These are phyloP conservation scores for Elaphomyces granulatus DNA, from an alignment of 495 filamentous ascomycete species.

Conservation along the genomic window DNA sequence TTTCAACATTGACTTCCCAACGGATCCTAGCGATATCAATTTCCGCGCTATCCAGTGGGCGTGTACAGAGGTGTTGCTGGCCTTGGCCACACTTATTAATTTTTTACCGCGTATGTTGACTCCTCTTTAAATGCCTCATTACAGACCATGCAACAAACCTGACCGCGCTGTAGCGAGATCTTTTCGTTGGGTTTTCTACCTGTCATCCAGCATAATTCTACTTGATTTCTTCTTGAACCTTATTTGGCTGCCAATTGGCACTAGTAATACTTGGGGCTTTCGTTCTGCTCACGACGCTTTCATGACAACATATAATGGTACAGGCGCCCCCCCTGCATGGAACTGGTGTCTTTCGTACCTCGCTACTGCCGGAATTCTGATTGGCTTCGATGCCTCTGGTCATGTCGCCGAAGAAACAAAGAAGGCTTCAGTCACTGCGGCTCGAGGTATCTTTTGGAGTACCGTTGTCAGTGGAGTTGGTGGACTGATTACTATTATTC, in stretches of 20 bases:
- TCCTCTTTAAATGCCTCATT: neutral
- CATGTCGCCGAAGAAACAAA: constrained; percentile 45
- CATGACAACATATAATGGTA: constrained; percentile 43
- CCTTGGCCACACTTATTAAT: constrained; percentile 31
- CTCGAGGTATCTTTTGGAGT: constrained; percentile 42
- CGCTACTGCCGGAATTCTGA: constrained; percentile 43
- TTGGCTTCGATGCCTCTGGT: constrained; percentile 42
- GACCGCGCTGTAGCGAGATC: constrained; percentile 19
- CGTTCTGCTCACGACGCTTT: constrained; percentile 39
- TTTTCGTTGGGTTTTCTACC: constrained; percentile 34
- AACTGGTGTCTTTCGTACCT: constrained; percentile 47
- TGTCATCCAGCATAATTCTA: constrained; percentile 34
- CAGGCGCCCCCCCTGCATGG: constrained; percentile 39
- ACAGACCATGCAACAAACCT: neutral
- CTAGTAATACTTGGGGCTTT: constrained; percentile 39
- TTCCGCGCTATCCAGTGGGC: constrained; percentile 45
- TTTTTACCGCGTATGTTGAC: constrained; percentile 27
- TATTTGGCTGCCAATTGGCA: constrained; percentile 43
- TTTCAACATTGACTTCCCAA: constrained; percentile 35
- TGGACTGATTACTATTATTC: constrained; percentile 36
- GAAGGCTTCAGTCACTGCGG: constrained; percentile 38
- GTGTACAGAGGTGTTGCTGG: constrained; percentile 33
- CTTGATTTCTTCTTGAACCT: constrained; percentile 42
- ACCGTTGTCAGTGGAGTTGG: constrained; percentile 37
- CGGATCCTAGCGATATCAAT: constrained; percentile 31